These are phyloP conservation scores for Mediolabrus comicus DNA, from an alignment of 108 stramenopile species.

Conservation along the genomic window DNA sequence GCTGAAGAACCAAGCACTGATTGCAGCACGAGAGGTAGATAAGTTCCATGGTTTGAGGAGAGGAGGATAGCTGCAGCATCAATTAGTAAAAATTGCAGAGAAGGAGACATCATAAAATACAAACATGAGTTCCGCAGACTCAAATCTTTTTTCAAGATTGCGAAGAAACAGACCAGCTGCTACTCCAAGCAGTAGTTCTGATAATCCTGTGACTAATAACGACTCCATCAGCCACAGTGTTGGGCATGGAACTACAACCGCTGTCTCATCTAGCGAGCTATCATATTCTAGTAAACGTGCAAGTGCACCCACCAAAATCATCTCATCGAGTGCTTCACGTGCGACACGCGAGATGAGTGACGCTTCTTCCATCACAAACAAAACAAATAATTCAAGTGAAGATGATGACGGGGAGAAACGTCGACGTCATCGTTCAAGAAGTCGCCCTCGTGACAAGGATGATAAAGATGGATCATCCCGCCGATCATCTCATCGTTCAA, in stretches of 20 bases:
- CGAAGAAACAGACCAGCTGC: background rate
- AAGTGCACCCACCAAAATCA: background rate
- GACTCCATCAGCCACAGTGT: background rate
- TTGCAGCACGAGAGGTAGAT: no score
- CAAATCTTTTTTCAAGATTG: background rate
- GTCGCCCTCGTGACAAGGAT: background rate
- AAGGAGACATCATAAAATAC: background rate
- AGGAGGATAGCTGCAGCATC: no score
- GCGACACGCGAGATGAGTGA: background rate
- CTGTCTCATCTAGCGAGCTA: background rate
- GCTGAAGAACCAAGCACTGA: no score
- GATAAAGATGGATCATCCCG: background rate
- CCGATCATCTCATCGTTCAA: conserved; percentile 5
- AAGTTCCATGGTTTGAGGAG: no score
- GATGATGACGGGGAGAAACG: background rate
- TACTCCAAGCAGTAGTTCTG: no score
- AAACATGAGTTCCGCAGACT: background rate
- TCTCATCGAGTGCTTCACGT: background rate
- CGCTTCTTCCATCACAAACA: background rate
- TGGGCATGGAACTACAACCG: background rate
- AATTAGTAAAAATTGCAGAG: no score
- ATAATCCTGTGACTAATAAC: background rate
- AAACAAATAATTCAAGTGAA: background rate
- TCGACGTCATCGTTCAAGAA: background rate
- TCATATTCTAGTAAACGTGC: background rate